Conservation (phyloP, 768 basidiomycete genomes). For the Mrakia gelida region DNA sequence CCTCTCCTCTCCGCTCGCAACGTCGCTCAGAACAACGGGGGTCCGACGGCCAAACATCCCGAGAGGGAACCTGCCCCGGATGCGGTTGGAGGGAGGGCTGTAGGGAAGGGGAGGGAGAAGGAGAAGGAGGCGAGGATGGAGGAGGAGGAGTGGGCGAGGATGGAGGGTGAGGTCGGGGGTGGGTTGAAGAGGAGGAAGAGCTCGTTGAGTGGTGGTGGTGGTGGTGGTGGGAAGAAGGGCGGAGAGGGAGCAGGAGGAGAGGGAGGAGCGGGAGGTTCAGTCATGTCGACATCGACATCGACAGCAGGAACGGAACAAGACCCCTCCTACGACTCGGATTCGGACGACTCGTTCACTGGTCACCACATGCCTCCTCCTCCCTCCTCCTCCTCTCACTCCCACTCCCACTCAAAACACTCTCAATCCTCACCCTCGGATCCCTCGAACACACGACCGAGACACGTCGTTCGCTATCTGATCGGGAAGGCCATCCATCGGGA, state of each 20-base stretch:
- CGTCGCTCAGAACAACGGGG: neutral
- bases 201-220: neutral
- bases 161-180: neutral
- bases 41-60: neutral
- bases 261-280: too few relatives aligned
- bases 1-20: neutral
- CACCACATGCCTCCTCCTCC: conserved; percentile 11
- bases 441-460: neutral
- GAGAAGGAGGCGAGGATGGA: conserved; percentile 6
- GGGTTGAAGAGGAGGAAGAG: neutral
- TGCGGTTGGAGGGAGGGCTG: neutral
- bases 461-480: conserved; percentile 1
- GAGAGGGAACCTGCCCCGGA: neutral
- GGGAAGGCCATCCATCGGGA: conserved; percentile 20
- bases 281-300: too few relatives aligned
- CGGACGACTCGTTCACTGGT: conserved; percentile 29
- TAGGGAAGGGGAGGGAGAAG: conserved; percentile 1
- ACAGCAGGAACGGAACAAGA: neutral
- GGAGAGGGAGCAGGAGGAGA: neutral
- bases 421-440: too few relatives aligned
- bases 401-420: neutral
- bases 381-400: neutral
- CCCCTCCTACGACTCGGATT: conserved; percentile 19
- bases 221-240: too few relatives aligned
- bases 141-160: conserved; percentile 15